A percentile compares a stretch with the other conserved stretches of the same genome.
Conservation (phyloP, 2,329 filamentous ascomycete species). For the Pestalotiopsis sp. region DNA sequence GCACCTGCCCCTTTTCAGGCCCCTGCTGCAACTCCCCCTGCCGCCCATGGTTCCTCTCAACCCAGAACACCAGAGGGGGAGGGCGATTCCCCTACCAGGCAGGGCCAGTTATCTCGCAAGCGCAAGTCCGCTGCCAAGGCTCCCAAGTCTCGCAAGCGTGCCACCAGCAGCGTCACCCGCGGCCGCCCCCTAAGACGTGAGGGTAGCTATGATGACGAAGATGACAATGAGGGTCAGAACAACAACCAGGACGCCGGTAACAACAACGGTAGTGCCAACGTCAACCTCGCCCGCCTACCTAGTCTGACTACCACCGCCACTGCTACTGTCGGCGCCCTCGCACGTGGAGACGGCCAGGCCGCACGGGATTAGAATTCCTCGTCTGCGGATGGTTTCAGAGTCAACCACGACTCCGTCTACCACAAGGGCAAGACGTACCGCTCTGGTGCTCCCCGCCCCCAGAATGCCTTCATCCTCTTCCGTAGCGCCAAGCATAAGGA, state of each 20-base stretch:
- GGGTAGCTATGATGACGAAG: neutral
- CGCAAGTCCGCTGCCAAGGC: conserved; percentile 6
- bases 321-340: neutral
- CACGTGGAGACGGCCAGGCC: neutral
- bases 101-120: neutral
- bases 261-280: neutral
- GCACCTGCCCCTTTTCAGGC: neutral
- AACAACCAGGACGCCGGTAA: neutral
- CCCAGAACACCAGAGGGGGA: neutral
- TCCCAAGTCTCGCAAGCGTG: neutral
- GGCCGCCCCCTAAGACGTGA: too few species aligned
- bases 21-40: too few species aligned
- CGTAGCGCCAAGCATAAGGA: neutral
- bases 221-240: neutral
- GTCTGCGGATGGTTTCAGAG: conserved; percentile 1
- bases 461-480: conserved; percentile 10
- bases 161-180: neutral
- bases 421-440: neutral
- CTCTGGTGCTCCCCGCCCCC: conserved; percentile 5
- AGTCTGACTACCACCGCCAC: neutral
- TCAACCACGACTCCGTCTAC: conserved; percentile 6
- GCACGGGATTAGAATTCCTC: neutral
- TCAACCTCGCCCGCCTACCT: neutral
- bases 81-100: neutral
- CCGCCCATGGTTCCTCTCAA: too few species aligned